These are phyloP conservation scores for Lepiota venenata DNA, from an alignment of 768 basidiomycete species.

Conservation along the genomic window DNA sequence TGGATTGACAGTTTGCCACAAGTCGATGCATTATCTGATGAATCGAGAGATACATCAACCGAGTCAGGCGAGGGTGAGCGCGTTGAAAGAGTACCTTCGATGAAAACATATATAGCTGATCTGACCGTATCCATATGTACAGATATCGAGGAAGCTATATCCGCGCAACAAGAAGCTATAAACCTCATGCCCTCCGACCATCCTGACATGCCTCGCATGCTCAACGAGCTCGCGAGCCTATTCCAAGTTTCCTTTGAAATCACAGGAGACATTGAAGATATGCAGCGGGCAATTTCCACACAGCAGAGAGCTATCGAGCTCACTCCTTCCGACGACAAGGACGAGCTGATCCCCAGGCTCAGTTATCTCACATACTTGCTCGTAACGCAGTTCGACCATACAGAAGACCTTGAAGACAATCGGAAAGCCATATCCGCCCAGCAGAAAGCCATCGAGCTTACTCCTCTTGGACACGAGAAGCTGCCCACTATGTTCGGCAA, in stretches of 20 bases:
- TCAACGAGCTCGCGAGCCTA: not conserved
- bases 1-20: too few relatives aligned
- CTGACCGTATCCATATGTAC: too few relatives aligned
- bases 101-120: too few relatives aligned
- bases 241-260: conserved; percentile 16
- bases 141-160: conserved; percentile 21
- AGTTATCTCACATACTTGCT: conserved; percentile 8
- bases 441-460: not conserved
- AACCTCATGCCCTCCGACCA: conserved; percentile 8
- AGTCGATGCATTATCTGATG: too few relatives aligned
- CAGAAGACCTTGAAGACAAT: not conserved
- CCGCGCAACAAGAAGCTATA: conserved; percentile 5
- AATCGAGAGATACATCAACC: too few relatives aligned
- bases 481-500: not conserved
- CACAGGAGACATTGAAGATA: conserved; percentile 20
- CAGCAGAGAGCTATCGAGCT: conserved; percentile 8
- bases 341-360: not conserved
- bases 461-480: not conserved
- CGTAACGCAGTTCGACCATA: not conserved
- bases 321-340: conserved; percentile 4
- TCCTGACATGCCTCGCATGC: not conserved
- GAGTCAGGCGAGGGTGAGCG: too few relatives aligned
- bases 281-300: conserved; percentile 17
- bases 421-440: not conserved
- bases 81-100: too few relatives aligned